Evolutionary conservation across 139 green algal species (phyloP).

Genomic region (Zygnema circumcarinatum): DNA sequence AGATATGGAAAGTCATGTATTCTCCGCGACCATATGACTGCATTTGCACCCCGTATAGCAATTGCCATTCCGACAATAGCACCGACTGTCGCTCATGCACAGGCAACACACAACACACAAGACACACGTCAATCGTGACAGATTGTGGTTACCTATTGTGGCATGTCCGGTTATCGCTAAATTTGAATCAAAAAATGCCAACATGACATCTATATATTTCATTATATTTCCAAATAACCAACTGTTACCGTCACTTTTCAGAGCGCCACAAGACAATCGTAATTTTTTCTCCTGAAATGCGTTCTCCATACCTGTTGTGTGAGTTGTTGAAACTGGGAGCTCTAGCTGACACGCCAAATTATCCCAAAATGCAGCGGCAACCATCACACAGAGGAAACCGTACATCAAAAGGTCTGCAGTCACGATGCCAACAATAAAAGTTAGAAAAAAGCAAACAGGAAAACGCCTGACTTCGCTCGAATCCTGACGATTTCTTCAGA

Average conservation of each 20-base stretch:
- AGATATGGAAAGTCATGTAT: constrained; percentile 15
- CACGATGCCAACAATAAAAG: neutral
- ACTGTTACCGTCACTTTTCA: no score
- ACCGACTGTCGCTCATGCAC: constrained; percentile 60
- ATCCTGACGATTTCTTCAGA: no score
- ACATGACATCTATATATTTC: no score
- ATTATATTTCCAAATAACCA: no score
- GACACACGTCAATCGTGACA: no score
- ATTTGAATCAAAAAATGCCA: no score
- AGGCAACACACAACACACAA: constrained; percentile 64
- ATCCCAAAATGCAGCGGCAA: constrained; percentile 62
- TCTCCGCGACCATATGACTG: neutral
- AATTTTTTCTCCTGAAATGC: no score
- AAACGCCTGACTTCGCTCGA: no score
- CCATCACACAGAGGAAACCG: constrained; percentile 64
- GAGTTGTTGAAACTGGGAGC: constrained; percentile 67
- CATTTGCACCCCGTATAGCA: neutral
- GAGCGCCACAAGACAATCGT: no score
- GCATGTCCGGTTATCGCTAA: no score
- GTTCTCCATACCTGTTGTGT: constrained; percentile 63
- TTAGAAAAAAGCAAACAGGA: neutral
- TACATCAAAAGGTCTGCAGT: constrained; percentile 62
- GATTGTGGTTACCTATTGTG: no score
- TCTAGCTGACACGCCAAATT: constrained; percentile 58
- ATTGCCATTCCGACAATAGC: constrained; percentile 31